Evolutionary conservation across 139 green algal species (phyloP).

Genomic region (Diplosphaera chodatii): DNA sequence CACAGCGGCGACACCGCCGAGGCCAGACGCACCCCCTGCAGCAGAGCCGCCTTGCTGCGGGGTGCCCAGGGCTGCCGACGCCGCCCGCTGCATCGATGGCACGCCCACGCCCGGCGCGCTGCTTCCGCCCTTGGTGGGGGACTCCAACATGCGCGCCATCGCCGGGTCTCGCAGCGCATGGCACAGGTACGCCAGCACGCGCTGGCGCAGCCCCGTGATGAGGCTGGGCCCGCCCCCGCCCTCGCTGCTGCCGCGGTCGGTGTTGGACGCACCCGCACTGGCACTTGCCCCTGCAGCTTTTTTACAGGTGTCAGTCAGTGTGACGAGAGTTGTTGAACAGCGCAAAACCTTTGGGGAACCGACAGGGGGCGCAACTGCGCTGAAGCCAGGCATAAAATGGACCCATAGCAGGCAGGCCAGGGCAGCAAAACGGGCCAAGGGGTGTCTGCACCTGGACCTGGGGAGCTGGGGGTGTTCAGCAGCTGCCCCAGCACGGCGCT

Average conservation of each 20-base stretch:
- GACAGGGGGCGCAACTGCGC: too few relatives aligned
- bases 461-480: not conserved
- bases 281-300: too few relatives aligned
- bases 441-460: too few relatives aligned
- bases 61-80: not conserved
- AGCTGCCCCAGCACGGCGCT: not conserved
- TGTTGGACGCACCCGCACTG: too few relatives aligned
- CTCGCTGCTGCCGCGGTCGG: not conserved
- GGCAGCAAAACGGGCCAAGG: too few relatives aligned
- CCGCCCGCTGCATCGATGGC: not conserved
- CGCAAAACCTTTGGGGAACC: too few relatives aligned
- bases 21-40: not conserved
- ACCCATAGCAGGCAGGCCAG: too few relatives aligned
- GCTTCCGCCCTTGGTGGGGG: not conserved
- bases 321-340: too few relatives aligned
- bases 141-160: not conserved
- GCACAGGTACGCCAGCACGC: slow-evolving; percentile 18
- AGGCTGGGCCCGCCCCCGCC: not conserved
- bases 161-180: not conserved
- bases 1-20: too few relatives aligned
- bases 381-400: too few relatives aligned
- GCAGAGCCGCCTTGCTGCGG: not conserved
- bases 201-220: slow-evolving; percentile 17
- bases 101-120: not conserved
- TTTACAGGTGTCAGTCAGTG: too few relatives aligned